A percentile compares a stretch with the other conserved stretches of the same genome.
These are phyloP conservation scores for Lactarius trivialis DNA, from an alignment of 768 basidiomycete species.

Conservation along the genomic window DNA sequence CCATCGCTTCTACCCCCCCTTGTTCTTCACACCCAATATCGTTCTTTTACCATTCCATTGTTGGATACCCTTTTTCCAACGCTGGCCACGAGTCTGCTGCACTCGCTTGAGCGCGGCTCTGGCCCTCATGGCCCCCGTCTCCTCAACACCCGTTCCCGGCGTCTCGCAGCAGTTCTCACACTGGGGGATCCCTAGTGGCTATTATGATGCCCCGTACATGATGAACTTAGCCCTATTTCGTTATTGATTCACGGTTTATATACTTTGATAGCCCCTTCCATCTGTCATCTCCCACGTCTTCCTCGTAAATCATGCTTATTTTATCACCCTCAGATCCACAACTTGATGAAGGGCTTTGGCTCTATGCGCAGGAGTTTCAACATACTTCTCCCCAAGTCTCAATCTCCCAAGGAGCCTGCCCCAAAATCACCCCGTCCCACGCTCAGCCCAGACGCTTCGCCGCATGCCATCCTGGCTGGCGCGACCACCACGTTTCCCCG, in stretches of 20 bases:
- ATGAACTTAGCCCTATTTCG: not conserved
- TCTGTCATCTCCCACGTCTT: no score
- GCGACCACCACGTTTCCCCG: constrained; percentile 59
- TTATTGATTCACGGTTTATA: not conserved
- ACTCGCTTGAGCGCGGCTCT: not conserved
- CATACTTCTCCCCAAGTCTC: constrained; percentile 33
- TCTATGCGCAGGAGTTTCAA: constrained; percentile 58
- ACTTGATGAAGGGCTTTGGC: constrained; percentile 55
- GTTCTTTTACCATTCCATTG: not conserved
- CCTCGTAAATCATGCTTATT: no score
- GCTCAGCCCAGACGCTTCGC: constrained; percentile 38
- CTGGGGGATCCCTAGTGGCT: not conserved
- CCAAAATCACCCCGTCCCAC: constrained; percentile 39
- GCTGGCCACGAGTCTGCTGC: no score
- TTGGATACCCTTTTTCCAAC: not conserved
- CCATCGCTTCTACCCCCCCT: no score
- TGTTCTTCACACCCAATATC: no score
- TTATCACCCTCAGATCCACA: no score
- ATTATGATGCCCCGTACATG: not conserved
- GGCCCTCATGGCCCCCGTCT: not conserved
- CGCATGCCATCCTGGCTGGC: constrained; percentile 50
- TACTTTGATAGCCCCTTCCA: not conserved
- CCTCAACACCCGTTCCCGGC: not conserved
- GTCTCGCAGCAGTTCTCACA: not conserved
- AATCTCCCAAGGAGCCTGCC: constrained; percentile 39